Percentiles rank a stretch among this genome's conserved stretches.
Evolutionary conservation across 2,329 filamentous ascomycete species (phyloP).

Genomic region (Alternaria metachromatica): DNA sequence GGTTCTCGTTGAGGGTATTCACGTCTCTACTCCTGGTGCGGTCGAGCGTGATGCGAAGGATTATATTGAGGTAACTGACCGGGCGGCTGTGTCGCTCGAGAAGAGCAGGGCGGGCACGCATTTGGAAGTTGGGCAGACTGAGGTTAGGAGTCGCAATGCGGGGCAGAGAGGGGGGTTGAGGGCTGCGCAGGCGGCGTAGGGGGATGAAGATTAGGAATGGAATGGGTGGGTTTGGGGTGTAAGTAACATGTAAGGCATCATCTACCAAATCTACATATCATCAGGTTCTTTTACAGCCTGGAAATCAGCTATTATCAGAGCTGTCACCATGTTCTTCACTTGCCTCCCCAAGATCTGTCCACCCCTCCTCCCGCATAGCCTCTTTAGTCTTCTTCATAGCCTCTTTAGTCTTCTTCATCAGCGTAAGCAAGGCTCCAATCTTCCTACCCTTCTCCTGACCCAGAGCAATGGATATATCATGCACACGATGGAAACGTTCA

Average conservation of each 20-base stretch:
- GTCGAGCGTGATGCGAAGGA: constrained; percentile 25
- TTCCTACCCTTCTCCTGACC: not conserved
- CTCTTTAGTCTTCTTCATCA: not conserved
- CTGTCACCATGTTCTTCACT: not conserved
- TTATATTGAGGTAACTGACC: constrained; percentile 20
- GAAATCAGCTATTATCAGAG: not conserved
- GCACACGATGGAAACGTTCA: not conserved
- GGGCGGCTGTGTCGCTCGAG: constrained; percentile 25
- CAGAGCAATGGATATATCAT: not conserved
- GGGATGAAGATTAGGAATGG: not conserved
- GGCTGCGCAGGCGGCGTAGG: constrained; percentile 9
- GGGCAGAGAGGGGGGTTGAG: constrained; percentile 13
- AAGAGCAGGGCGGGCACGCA: constrained; percentile 29
- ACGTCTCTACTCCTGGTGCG: constrained; percentile 39
- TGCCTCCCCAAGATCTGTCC: not conserved
- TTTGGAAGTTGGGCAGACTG: constrained; percentile 36
- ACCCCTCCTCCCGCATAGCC: not conserved
- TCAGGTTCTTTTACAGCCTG: not conserved
- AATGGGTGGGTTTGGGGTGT: not conserved
- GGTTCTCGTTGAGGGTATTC: constrained; percentile 43
- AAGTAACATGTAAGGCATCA: not conserved
- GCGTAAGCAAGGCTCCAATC: not conserved
- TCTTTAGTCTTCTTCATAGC: not conserved
- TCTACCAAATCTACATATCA: not conserved
- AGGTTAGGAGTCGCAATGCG: constrained; percentile 33